Evolutionary conservation across 2,329 filamentous ascomycete genomes (phyloP).

Genomic region (Penicillium sumatraense): DNA sequence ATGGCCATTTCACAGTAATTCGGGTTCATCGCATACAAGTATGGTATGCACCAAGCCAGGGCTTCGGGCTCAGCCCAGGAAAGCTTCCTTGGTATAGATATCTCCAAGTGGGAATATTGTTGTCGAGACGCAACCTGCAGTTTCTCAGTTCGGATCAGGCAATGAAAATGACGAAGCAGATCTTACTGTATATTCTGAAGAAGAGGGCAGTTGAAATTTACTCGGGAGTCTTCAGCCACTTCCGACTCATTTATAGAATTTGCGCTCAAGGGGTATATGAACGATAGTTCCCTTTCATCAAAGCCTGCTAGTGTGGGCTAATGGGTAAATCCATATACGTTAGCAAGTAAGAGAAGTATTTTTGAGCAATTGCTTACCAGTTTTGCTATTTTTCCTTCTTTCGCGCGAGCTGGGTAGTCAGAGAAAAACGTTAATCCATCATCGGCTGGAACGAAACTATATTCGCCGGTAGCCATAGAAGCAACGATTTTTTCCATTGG

Average conservation of each 20-base stretch:
- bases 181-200: neutral
- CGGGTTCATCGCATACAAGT: conserved; percentile 27
- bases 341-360: neutral
- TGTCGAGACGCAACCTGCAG: conserved; percentile 2
- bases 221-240: neutral
- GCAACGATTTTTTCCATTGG: conserved; percentile 7
- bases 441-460: conserved; percentile 8
- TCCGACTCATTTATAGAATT: neutral
- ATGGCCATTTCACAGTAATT: neutral
- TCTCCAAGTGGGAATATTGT: conserved; percentile 39
- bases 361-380: conserved; percentile 3
- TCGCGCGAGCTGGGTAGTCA: conserved; percentile 9
- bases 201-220: neutral
- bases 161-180: neutral
- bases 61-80: conserved; percentile 41
- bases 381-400: conserved; percentile 3
- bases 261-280: neutral
- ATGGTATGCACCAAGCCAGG: conserved; percentile 52
- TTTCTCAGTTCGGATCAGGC: neutral
- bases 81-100: conserved; percentile 48
- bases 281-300: neutral
- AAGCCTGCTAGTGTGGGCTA: conserved; percentile 13
- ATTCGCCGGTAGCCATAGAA: neutral
- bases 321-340: neutral
- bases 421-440: conserved; percentile 12